Base-by-base conservation (phyloP, 2,329 filamentous ascomycete genomes). In the Coniochaeta prunicola region DNA sequence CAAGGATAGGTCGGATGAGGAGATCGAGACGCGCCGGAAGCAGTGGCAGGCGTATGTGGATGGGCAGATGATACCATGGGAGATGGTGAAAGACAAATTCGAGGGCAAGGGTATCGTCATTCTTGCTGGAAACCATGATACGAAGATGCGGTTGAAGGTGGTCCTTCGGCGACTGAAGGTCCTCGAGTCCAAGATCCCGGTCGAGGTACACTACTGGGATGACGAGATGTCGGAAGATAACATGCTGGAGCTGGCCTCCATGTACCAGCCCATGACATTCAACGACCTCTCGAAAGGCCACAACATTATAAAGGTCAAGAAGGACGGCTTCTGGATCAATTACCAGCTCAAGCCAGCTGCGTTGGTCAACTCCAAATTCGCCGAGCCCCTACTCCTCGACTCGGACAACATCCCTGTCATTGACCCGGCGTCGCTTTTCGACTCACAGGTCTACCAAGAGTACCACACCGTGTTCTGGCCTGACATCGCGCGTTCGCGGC, bases 401-500 rank as follows among this genome's bases (percentile, higher is more conserved):
- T 70, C 70, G 10, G 71, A 73, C 62, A 73, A 73, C 58, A 64
- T 73, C 53, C 70, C 71, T 17, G 59, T 68, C 34, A 59, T 68
- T n/a, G 66, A 66, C 36, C 70, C 70, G 2, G 67, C 60, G 19
- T 50, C 56, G 7, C 63, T 73, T 9, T 73, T 62, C 57, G 63
- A 69, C 33, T 70, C 70, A 53, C 63, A 26, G 8, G 50, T 48
- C 3, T 63, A 63, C 38, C 30, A 65, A 28, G 64, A 69, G 56
- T 70, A 64, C 59, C 70, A 69, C 57, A 69, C 67, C 13, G 57
- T 73, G 24, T 73, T 73, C 63, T 73, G 70, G 70, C 71, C 71
- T 15, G 71, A 74, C 57, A 71, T 72, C 58, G 65, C 70, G 21
- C 70, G 71, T 15, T 72, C 70, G 6, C 65, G 61, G 40, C 63